Conservation (phyloP, 176 grass and related monocot species). For the Lolium multiflorum region DNA sequence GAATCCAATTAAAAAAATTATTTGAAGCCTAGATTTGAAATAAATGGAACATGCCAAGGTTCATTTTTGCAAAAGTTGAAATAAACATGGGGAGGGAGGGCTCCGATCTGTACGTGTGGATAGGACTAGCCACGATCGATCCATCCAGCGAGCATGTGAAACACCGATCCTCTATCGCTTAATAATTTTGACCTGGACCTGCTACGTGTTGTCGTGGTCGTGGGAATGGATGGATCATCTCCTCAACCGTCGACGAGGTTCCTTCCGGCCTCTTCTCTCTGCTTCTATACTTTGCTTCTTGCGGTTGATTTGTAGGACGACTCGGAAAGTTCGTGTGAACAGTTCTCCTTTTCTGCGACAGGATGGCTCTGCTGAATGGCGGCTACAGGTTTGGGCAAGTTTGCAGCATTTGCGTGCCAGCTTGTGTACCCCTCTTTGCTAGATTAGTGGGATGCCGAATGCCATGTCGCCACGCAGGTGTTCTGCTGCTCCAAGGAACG, state of each 20-base stretch:
- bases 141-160: conserved; percentile 6
- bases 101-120: neutral
- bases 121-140: neutral
- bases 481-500: conserved; percentile 30
- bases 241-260: neutral
- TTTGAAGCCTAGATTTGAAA: no score
- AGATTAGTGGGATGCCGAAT: neutral
- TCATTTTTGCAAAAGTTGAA: no score
- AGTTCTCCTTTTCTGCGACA: conserved; percentile 4
- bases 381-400: neutral
- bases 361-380: neutral
- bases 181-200: neutral
- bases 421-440: neutral
- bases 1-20: no score
- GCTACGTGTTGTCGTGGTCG: conserved; percentile 18
- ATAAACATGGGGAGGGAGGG: no score
- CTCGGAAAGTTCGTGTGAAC: conserved; percentile 14
- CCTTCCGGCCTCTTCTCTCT: conserved; percentile 41
- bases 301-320: neutral
- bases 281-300: neutral
- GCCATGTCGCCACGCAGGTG: neutral
- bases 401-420: neutral
- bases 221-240: neutral
- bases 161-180: neutral
- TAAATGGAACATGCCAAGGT: no score